Percentiles rank a stretch among this genome's conserved stretches.
phyloP scores from a whole-genome alignment of 148 eudicot species.

The Diospyros kaki region DNA sequence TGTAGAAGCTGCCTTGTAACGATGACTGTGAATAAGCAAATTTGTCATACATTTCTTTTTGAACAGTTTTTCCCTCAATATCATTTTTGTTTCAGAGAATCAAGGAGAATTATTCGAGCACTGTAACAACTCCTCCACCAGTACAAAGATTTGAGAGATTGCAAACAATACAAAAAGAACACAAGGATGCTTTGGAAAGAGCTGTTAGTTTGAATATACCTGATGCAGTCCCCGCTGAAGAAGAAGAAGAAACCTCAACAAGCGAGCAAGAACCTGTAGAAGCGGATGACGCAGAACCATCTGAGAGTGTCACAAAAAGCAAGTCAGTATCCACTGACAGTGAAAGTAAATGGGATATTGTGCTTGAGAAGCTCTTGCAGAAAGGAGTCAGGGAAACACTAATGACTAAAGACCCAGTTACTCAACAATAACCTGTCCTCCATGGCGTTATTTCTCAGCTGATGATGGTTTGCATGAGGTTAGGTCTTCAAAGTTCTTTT shows the following conservation, averaged over 20 bases:
- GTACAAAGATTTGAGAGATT: conserved; percentile 65
- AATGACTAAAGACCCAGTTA: conserved; percentile 19
- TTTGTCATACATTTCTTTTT: too few relatives aligned
- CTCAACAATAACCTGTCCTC: conserved; percentile 3
- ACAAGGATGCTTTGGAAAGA: conserved; percentile 85
- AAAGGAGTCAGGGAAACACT: conserved; percentile 28
- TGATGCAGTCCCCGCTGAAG: conserved; percentile 49
- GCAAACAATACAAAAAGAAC: conserved; percentile 65
- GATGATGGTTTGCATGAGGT: neutral
- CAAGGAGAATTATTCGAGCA: conserved; percentile 32
- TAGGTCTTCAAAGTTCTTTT: neutral
- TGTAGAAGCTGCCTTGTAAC: too few relatives aligned
- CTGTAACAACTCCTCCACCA: conserved; percentile 53
- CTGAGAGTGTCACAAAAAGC: conserved; percentile 6
- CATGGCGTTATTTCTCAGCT: neutral
- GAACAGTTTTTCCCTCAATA: too few relatives aligned
- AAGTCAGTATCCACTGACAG: conserved; percentile 18
- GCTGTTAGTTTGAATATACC: conserved; percentile 84
- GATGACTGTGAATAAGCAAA: too few relatives aligned
- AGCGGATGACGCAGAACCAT: neutral
- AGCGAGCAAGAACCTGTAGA: conserved; percentile 13
- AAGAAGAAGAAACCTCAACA: conserved; percentile 15
- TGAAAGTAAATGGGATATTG: conserved; percentile 58
- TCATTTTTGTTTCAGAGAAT: conserved; percentile 36
- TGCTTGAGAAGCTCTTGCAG: conserved; percentile 53